Conservation (phyloP, 352 stramenopile species). For the Pythium sp. region DNA sequence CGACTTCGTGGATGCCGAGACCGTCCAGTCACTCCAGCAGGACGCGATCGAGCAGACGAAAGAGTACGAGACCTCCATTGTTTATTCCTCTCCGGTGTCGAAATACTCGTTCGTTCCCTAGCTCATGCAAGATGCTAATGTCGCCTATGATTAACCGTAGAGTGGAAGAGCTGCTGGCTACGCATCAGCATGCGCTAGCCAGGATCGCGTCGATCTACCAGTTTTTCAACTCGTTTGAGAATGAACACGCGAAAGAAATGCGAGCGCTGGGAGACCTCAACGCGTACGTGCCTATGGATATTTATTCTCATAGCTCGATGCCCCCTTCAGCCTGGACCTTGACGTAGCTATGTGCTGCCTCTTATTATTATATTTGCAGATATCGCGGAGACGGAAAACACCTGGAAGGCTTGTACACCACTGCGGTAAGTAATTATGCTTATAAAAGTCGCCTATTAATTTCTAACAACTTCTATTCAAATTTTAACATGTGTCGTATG, state of each 20-base stretch:
- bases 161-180: slow-evolving; percentile 62
- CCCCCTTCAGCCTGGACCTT: background rate
- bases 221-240: slow-evolving; percentile 66
- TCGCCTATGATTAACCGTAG: too few relatives aligned
- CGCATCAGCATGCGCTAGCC: slow-evolving; percentile 60
- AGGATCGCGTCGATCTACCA: slow-evolving; percentile 58
- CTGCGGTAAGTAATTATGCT: slow-evolving; percentile 7
- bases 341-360: background rate
- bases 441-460: background rate
- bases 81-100: background rate
- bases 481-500: background rate
- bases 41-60: slow-evolving; percentile 69
- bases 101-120: background rate
- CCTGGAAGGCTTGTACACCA: slow-evolving; percentile 20
- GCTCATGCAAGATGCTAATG: background rate
- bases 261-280: slow-evolving; percentile 16
- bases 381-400: slow-evolving; percentile 8
- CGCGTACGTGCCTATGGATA: background rate
- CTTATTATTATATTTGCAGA: background rate
- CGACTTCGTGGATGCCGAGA: slow-evolving; percentile 83
- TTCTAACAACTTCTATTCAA: too few relatives aligned
- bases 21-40: slow-evolving; percentile 73
- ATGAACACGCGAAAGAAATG: slow-evolving; percentile 32
- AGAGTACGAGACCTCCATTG: slow-evolving; percentile 33
- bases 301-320: too few relatives aligned